Base-by-base conservation (phyloP, 352 stramenopile genomes). In the Phytopythium boreale region DNA sequence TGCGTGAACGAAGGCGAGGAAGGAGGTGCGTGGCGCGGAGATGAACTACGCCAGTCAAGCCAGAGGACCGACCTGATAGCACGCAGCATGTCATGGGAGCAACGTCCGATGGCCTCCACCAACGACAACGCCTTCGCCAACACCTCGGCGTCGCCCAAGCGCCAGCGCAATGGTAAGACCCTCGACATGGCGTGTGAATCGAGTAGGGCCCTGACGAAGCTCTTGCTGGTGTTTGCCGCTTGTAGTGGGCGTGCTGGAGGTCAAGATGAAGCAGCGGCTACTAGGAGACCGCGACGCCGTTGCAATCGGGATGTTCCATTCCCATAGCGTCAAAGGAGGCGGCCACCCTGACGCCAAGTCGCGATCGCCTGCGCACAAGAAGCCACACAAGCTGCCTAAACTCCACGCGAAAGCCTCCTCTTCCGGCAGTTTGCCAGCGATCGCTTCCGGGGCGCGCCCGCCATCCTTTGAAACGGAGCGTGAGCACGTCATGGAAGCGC, bases 191-290 rank as follows among this genome's bases (percentile, higher is more conserved):
- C 29, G 24, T 37, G 12, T 49, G n/a, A 50, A 22, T 27, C 59
- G 1, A 36, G 0, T 19, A 27, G 12, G 9, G 11, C 20, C 26
- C 31, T 26, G 37, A 10, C 51, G 44, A 1, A 29, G 0, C 37
- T 56, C n/a, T 49, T 7, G 14, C 31, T 59, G 24, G 17, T 52
- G 46, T 19, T 11, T 34, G 47, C 11, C 12, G 22, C 2, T n/a
- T 51, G 3, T 17, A 89, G 82, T 76, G 0, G 82, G 79, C 2
- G 64, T 90, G 4, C 69, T 90, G 47, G 82, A 90, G 57, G 76
- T 87, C 56, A 89, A 89, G 69, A 87, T 90, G 69, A 84, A 81
- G 67, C 72, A 87, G 39, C 77, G 82, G 10, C 71, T 90, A 43
- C 70, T 82, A 22, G 64, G 68, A 53, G 79, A 90, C 36, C 69